Conservation (phyloP, 2,329 filamentous ascomycete species). For the Fusarium poae region DNA sequence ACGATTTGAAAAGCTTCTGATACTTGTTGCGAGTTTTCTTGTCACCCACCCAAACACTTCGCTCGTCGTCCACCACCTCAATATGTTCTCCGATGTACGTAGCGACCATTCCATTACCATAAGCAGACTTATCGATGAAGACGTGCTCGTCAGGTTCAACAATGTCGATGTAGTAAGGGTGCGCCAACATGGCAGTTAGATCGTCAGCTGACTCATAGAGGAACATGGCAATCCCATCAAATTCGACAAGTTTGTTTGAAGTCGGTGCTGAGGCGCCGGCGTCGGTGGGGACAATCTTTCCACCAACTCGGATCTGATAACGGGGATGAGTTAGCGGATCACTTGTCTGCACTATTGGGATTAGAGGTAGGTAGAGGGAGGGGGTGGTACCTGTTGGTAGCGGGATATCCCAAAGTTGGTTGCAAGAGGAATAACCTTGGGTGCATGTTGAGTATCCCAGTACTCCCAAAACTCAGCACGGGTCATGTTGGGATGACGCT, state of each 20-base stretch:
- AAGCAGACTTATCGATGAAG: slow-evolving; percentile 50
- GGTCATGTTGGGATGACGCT: slow-evolving; percentile 45
- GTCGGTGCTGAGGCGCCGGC: slow-evolving; percentile 32
- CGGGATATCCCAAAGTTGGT: slow-evolving; percentile 47
- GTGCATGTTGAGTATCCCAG: slow-evolving; percentile 50
- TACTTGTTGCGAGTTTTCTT: slow-evolving; percentile 33
- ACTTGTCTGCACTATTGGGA: too few species aligned
- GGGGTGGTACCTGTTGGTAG: slow-evolving; percentile 43
- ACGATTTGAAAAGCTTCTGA: slow-evolving; percentile 45
- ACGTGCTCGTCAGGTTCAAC: slow-evolving; percentile 50
- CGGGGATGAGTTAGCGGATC: neutral
- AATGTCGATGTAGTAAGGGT: slow-evolving; percentile 49
- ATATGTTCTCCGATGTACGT: slow-evolving; percentile 45
- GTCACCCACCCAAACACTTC: slow-evolving; percentile 47
- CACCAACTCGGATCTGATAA: slow-evolving; percentile 46
- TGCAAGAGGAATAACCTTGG: slow-evolving; percentile 48
- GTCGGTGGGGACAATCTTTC: slow-evolving; percentile 46
- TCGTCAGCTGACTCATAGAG: slow-evolving; percentile 44
- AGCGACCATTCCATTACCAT: slow-evolving; percentile 49
- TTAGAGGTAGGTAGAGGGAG: neutral
- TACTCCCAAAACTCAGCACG: slow-evolving; percentile 50
- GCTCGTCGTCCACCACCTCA: slow-evolving; percentile 42
- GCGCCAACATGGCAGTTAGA: slow-evolving; percentile 45
- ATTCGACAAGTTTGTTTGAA: slow-evolving; percentile 43
- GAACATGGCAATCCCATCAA: slow-evolving; percentile 52